Evolutionary conservation across 1,139 yeast species (phyloP).

Genomic region (Debaryomyces udenii): DNA sequence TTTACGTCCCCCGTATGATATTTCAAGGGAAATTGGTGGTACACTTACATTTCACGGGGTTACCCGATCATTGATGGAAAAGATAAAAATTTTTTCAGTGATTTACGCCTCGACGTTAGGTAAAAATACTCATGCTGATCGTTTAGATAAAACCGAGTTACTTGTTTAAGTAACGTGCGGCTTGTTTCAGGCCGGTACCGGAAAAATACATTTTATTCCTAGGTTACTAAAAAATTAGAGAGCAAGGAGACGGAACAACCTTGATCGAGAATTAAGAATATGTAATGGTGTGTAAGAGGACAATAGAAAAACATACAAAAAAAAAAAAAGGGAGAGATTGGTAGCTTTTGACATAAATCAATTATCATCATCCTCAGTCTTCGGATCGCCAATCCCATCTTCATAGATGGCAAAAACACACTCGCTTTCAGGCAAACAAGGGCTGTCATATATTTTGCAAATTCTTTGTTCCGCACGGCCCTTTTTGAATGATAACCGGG

Average conservation of each 20-base stretch:
- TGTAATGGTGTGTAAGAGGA: conserved; percentile 1
- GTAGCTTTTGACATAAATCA: conserved; percentile 9
- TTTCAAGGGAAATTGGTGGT: conserved; percentile 5
- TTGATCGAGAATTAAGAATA: too few relatives aligned
- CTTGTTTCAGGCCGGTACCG: background rate
- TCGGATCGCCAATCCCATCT: conserved; percentile 96
- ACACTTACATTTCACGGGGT: conserved; percentile 12
- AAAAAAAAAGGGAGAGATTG: too few relatives aligned
- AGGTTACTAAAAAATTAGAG: too few relatives aligned
- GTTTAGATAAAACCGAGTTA: conserved; percentile 15
- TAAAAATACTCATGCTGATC: conserved; percentile 14
- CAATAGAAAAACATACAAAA: too few relatives aligned
- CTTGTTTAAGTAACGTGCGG: background rate
- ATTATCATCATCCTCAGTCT: conserved; percentile 62
- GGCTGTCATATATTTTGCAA: conserved; percentile 93
- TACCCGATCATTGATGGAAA: conserved; percentile 34
- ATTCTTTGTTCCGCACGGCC: conserved; percentile 92
- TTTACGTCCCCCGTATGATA: conserved; percentile 3
- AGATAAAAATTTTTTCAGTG: conserved; percentile 30
- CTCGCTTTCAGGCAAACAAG: conserved; percentile 93
- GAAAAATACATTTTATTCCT: background rate
- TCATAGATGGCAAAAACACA: conserved; percentile 95
- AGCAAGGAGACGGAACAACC: too few relatives aligned
- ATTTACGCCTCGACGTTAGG: conserved; percentile 12
- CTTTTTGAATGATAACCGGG: conserved; percentile 85